Conservation (phyloP, 352 stramenopile species). For the Phytopythium helicoides region DNA sequence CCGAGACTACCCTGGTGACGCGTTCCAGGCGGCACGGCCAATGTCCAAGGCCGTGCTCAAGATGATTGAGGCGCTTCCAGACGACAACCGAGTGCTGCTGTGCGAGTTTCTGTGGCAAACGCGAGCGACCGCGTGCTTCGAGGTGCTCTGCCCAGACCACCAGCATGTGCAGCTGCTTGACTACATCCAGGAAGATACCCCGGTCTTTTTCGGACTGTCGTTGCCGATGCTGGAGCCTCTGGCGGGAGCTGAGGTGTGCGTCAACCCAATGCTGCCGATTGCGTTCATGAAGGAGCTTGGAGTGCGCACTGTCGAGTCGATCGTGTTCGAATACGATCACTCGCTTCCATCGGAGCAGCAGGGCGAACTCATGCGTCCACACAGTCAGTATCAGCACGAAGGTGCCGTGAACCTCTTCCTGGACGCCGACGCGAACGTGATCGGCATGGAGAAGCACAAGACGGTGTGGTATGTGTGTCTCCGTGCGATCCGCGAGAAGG, state of each 20-base stretch:
- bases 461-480: conserved; percentile 85
- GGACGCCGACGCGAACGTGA: conserved; percentile 49
- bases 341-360: conserved; percentile 32
- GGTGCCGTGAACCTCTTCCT: conserved; percentile 74
- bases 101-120: conserved; percentile 81
- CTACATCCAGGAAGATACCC: conserved; percentile 63
- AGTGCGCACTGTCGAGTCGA: conserved; percentile 59
- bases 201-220: conserved; percentile 78
- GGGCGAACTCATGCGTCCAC: conserved; percentile 33
- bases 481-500: conserved; percentile 84
- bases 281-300: conserved; percentile 50
- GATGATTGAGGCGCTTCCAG: conserved; percentile 33
- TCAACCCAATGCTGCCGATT: conserved; percentile 75
- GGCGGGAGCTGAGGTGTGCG: conserved; percentile 57
- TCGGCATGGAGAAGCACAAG: conserved; percentile 85
- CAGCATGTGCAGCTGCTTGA: conserved; percentile 82
- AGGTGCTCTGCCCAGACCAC: conserved; percentile 66
- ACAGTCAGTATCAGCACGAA: conserved; percentile 53
- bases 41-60: conserved; percentile 40
- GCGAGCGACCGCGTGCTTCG: conserved; percentile 70
- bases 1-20: conserved; percentile 22
- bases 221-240: conserved; percentile 38
- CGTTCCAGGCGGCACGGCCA: conserved; percentile 46
- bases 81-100: conserved; percentile 37
- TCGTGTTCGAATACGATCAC: conserved; percentile 41